Percentiles rank a stretch among this genome's conserved stretches.
Evolutionary conservation across 2,329 filamentous ascomycete genomes (phyloP).

Genomic region (Aquanectria penicillioides): DNA sequence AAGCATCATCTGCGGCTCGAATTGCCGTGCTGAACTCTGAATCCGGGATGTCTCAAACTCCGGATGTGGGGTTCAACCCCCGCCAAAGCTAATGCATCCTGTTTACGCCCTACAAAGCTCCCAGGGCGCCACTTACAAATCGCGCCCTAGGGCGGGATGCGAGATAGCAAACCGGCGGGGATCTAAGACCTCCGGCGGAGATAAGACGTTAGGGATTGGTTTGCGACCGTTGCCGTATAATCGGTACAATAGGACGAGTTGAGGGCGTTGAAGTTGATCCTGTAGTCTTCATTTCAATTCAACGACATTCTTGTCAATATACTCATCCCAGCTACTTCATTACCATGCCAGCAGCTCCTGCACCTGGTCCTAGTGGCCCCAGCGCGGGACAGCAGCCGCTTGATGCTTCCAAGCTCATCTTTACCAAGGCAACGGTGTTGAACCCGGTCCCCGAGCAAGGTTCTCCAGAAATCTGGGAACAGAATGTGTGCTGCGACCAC

Average conservation of each 20-base stretch:
- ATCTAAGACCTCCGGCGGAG: neutral
- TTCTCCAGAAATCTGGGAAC: neutral
- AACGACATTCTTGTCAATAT: no score
- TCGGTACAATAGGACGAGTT: no score
- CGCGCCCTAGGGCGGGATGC: conserved; percentile 11
- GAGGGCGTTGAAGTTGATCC: no score
- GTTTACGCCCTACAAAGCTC: conserved; percentile 2
- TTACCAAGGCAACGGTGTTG: neutral
- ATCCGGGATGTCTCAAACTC: no score
- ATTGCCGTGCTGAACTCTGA: no score
- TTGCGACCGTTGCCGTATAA: no score
- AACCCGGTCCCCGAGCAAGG: conserved; percentile 3
- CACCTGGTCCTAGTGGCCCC: no score
- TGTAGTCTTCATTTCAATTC: neutral
- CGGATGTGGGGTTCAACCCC: conserved; percentile 12
- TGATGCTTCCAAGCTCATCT: conserved; percentile 12
- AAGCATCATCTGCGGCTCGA: neutral
- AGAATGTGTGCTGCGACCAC: conserved; percentile 10
- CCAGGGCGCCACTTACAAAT: neutral
- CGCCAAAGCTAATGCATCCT: conserved; percentile 15
- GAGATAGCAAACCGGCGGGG: no score
- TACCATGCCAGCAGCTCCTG: no score
- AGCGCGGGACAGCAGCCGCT: neutral
- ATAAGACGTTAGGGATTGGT: no score
- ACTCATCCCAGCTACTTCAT: no score